A percentile compares a stretch with the other conserved stretches of the same genome.
These are phyloP conservation scores for Haberlea rhodopensis DNA, from an alignment of 257 asterid species.

Conservation along the genomic window DNA sequence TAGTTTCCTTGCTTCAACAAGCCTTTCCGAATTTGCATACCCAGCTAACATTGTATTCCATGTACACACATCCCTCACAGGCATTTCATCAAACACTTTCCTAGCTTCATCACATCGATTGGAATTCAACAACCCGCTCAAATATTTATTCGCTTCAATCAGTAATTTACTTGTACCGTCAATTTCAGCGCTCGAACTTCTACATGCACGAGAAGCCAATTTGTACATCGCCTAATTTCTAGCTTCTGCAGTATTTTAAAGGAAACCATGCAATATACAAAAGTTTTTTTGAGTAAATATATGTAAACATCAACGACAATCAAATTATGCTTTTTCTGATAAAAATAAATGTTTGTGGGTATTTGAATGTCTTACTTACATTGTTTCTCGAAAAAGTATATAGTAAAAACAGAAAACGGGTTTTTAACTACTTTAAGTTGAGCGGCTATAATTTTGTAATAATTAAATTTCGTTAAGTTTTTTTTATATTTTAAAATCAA, in stretches of 20 bases:
- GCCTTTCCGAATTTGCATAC: slow-evolving; percentile 58
- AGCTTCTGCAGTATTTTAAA: neutral
- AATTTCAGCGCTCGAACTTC: slow-evolving; percentile 17
- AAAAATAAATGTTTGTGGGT: too few relatives aligned
- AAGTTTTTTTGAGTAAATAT: too few relatives aligned
- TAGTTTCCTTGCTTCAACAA: slow-evolving; percentile 54
- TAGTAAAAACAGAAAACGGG: too few relatives aligned
- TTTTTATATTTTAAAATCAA: too few relatives aligned
- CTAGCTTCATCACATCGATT: slow-evolving; percentile 59
- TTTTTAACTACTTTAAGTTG: too few relatives aligned
- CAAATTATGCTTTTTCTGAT: too few relatives aligned
- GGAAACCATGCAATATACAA: neutral
- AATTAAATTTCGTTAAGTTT: too few relatives aligned
- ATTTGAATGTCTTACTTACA: too few relatives aligned
- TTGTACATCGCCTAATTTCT: slow-evolving; percentile 31
- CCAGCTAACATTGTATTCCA: slow-evolving; percentile 75
- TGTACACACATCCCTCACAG: slow-evolving; percentile 59
- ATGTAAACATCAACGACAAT: too few relatives aligned
- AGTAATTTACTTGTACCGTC: slow-evolving; percentile 25
- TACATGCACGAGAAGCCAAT: slow-evolving; percentile 23
- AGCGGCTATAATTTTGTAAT: too few relatives aligned
- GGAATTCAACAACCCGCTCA: slow-evolving; percentile 33
- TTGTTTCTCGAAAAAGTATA: too few relatives aligned
- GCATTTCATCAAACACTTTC: slow-evolving; percentile 66
- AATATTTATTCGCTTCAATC: slow-evolving; percentile 33